Evolutionary conservation across 129 eudicot species (phyloP), one percentile per base, ranked within the genome.

Genomic region (Chrysanthemum lavandulifolium): DNA sequence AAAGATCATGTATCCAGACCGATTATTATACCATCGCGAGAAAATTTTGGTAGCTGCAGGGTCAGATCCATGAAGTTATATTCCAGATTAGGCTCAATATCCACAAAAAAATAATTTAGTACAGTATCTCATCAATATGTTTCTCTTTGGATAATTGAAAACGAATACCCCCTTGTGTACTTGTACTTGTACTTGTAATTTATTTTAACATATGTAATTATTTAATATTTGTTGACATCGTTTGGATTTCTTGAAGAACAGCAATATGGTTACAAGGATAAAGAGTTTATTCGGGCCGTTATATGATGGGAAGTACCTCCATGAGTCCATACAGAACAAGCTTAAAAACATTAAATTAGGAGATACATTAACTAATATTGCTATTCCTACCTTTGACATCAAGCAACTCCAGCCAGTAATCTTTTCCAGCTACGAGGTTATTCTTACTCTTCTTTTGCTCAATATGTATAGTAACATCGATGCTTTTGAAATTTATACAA

Each of bases 381-480:
- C 50, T 40, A 80, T 80, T 63, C 84, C 84, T 16, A 69, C 84
- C 60, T 80, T 80, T 65, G 84, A 80, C 63, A 80, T 80, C 73
- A 55, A 51, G 57, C 63, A 12, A 63, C 84, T 80, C 25, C 84
- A 80, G 23, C 84, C 84, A 80, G 52, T 73, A 45, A 80, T 82
- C 60, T 82, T 82, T 58, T 82, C 86, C 56, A 78, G 61, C 79
- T 74, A 40, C 52, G 73, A 77, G 86, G 86, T 77, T 61, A 10
- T 8, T 10, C 6, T 25, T 13, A 16, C 12, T 14, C n/a, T 3
- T 15, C 3, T 56, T 23, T 14, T 15, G 1, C 1, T 3, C 16
- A 2, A 3, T n/a, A 33, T 81, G 5, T 55, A 66, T 2, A 73
- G 62, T 48, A 69, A 80, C 2, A 45, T 36, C n/a, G 43, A 13